These are phyloP conservation scores for Quercus ilex DNA, from an alignment of 306 rosid genomes.

Conservation along the genomic window DNA sequence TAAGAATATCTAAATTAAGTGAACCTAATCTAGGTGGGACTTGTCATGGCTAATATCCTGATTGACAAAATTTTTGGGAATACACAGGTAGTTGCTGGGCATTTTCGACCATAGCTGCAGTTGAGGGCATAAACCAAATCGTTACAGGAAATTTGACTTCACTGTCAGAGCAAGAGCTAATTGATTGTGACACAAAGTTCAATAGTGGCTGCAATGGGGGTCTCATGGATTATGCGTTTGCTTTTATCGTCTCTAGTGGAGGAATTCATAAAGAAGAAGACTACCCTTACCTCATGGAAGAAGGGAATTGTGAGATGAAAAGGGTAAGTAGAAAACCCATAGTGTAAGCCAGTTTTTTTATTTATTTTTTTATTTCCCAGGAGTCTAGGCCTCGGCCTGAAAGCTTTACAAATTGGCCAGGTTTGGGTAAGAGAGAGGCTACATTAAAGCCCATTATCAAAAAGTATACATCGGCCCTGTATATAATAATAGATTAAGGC, in stretches of 20 bases:
- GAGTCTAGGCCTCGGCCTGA: no score
- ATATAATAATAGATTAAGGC: no score
- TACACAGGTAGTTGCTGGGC: conserved; percentile 78
- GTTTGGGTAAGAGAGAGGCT: no score
- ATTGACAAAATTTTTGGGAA: not conserved
- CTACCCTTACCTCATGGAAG: conserved; percentile 77
- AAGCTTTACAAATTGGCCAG: no score
- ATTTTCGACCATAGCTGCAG: conserved; percentile 63
- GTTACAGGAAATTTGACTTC: conserved; percentile 59
- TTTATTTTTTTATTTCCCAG: no score
- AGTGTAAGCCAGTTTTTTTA: not conserved
- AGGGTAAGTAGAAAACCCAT: conserved; percentile 35
- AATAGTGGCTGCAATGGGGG: conserved; percentile 78
- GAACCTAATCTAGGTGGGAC: no score
- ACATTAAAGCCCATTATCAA: no score
- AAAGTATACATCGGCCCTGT: no score
- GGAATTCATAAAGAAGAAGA: conserved; percentile 68
- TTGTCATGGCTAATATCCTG: no score
- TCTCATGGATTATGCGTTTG: conserved; percentile 69
- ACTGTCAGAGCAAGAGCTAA: conserved; percentile 61
- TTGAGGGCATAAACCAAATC: conserved; percentile 66
- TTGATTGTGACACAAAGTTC: conserved; percentile 60
- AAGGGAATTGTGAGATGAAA: conserved; percentile 72
- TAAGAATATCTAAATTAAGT: no score
- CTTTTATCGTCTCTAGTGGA: conserved; percentile 44